Evolutionary conservation across 768 basidiomycete genomes (phyloP), one percentile per base, ranked within the genome.

Genomic region (Astraeus odoratus): DNA sequence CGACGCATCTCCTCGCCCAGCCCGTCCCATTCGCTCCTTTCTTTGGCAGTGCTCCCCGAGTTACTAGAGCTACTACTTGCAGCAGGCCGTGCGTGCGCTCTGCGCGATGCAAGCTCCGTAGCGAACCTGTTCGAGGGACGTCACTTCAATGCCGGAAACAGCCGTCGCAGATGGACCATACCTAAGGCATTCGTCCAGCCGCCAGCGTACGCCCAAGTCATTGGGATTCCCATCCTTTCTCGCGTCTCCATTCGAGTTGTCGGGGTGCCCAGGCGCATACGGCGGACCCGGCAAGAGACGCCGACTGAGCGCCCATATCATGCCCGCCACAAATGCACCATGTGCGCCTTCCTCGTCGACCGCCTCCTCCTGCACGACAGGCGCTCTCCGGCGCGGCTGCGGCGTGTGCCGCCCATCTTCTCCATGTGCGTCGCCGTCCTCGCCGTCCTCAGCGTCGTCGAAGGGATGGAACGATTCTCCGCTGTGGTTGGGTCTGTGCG

Each of bases 261-360:
- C 43, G 25, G 25, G 39, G 8, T 30, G 27, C 3, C 53, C 53
- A 3, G 81, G 85, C 8, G 79, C 80, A 61, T 86, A 91, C n/a
- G 86, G 89, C 8, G 75, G 63, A 0, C 89, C 86, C 25, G 88
- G 88, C 38, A 81, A 65, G 42, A 88, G 66, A 36, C 78, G 72
- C 52, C 86, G 67, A 44, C 81, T 88, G 52, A 92, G 58, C 0
- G 87, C 78, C 61, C 78, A 91, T 44, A 92, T 84, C 86, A 92
- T 90, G 7, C 87, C 89, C 0, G 84, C 81, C n/a, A 88, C 76
- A 53, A 89, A 89, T 3, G 86, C 87, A 46, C 86, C 82, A 52
- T 89, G 83, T 1, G 83, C 81, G 1, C 86, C 86, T 8, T 81
- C 75, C 52, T 89, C 86, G 55, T 88, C 87, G 7, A 80, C 66